Conservation (phyloP, 2,329 filamentous ascomycete genomes). For the Fusarium armeniacum region DNA sequence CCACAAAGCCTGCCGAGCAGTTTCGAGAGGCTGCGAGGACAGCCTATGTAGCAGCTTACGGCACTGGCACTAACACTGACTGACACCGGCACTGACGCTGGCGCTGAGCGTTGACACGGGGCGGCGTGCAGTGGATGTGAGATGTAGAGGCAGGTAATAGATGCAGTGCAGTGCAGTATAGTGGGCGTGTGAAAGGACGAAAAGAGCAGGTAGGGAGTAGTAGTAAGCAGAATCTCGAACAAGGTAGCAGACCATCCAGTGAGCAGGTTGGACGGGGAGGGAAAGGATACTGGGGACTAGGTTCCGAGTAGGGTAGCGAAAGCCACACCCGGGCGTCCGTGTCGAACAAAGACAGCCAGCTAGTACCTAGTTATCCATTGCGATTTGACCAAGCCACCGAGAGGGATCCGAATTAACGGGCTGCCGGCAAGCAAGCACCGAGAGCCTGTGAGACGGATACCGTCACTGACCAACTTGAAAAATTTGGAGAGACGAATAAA, state of each 20-base stretch:
- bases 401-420: constrained; percentile 38
- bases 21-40: constrained; percentile 48
- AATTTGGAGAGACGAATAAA: constrained; percentile 28
- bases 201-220: constrained; percentile 37
- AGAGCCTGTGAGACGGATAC: constrained; percentile 31
- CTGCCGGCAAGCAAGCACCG: constrained; percentile 26
- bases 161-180: constrained; percentile 24
- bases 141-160: constrained; percentile 25
- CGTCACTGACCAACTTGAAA: constrained; percentile 30
- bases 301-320: constrained; percentile 29
- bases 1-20: constrained; percentile 46
- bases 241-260: constrained; percentile 35
- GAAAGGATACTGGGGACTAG: constrained; percentile 35
- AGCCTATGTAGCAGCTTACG: constrained; percentile 44
- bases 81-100: constrained; percentile 1
- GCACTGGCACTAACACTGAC: constrained; percentile 38
- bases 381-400: constrained; percentile 47
- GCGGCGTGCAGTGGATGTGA: constrained; percentile 29
- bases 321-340: constrained; percentile 34
- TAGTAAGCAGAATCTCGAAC: constrained; percentile 36
- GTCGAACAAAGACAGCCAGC: constrained; percentile 38
- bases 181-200: constrained; percentile 30
- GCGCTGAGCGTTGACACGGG: constrained; percentile 25
- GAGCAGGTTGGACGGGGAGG: constrained; percentile 28
- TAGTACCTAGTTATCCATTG: constrained; percentile 36